These are phyloP conservation scores for Monosporascus ibericus DNA, from an alignment of 2,329 filamentous ascomycete species.

Conservation along the genomic window DNA sequence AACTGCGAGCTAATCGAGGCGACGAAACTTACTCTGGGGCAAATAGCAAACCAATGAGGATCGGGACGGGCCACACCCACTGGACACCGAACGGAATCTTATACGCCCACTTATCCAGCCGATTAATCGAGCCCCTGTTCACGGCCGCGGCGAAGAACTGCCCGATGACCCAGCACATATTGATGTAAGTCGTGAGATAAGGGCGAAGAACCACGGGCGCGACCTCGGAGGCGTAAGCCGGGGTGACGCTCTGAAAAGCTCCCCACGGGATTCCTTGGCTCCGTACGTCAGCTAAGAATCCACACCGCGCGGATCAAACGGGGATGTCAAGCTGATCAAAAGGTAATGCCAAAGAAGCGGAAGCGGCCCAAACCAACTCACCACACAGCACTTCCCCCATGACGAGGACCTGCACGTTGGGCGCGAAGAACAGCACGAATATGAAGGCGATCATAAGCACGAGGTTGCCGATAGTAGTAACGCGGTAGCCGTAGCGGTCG, in stretches of 20 bases:
- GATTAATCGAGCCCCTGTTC: constrained; percentile 34
- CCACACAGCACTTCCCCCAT: constrained; percentile 42
- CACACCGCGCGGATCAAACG: constrained; percentile 4
- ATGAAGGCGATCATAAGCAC: constrained; percentile 42
- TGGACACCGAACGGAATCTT: constrained; percentile 45
- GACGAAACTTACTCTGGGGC: constrained; percentile 36
- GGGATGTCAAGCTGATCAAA: no score
- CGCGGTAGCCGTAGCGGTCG: constrained; percentile 44
- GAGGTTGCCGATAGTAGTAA: constrained; percentile 42
- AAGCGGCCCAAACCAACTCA: not conserved
- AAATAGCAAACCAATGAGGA: constrained; percentile 37
- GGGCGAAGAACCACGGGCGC: constrained; percentile 41
- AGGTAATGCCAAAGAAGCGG: no score
- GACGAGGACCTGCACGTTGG: constrained; percentile 39
- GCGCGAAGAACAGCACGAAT: constrained; percentile 48
- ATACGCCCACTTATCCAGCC: constrained; percentile 41
- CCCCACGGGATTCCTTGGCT: constrained; percentile 44
- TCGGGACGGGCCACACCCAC: constrained; percentile 46
- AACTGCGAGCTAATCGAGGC: no score
- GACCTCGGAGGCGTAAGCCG: constrained; percentile 49
- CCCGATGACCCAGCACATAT: constrained; percentile 52
- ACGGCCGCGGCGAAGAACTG: constrained; percentile 46
- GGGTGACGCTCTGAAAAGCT: constrained; percentile 44
- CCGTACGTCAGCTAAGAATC: constrained; percentile 1
- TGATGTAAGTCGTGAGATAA: constrained; percentile 49